Percentiles rank a stretch among this genome's conserved stretches.
These are phyloP conservation scores for Kodamaea alishanica DNA, from an alignment of 1,139 yeast genomes.

Conservation along the genomic window DNA sequence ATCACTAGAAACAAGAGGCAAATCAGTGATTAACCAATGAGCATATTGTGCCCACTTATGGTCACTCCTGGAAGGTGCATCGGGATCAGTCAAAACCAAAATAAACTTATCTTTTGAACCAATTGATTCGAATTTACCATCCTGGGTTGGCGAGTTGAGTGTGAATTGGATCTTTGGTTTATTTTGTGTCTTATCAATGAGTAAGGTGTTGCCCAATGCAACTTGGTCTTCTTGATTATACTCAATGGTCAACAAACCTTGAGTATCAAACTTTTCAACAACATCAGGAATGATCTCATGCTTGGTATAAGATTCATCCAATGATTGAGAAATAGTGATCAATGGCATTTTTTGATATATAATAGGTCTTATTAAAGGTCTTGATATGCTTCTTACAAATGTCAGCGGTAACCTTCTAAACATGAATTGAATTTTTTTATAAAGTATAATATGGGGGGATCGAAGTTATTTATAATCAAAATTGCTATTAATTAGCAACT, in stretches of 20 bases:
- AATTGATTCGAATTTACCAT: slow-evolving; percentile 37
- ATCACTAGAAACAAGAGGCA: slow-evolving; percentile 42
- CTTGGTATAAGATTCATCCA: slow-evolving; percentile 57
- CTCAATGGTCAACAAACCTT: slow-evolving; percentile 46
- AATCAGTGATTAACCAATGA: slow-evolving; percentile 70
- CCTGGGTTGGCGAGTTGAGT: slow-evolving; percentile 43
- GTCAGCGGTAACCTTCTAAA: slow-evolving; percentile 1
- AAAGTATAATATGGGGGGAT: no score
- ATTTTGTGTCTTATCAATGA: slow-evolving; percentile 61
- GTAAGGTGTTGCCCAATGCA: slow-evolving; percentile 73
- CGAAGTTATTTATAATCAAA: no score
- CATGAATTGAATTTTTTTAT: not conserved
- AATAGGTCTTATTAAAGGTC: slow-evolving; percentile 1
- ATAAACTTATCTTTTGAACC: slow-evolving; percentile 57
- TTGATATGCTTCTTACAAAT: not conserved
- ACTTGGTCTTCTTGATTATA: slow-evolving; percentile 58
- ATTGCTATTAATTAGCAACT: no score
- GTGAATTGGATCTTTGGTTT: slow-evolving; percentile 67
- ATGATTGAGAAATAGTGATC: slow-evolving; percentile 61
- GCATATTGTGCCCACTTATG: slow-evolving; percentile 86
- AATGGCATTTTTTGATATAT: slow-evolving; percentile 28
- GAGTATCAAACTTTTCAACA: slow-evolving; percentile 44
- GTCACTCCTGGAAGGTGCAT: slow-evolving; percentile 82
- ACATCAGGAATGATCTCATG: slow-evolving; percentile 65
- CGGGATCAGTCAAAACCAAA: slow-evolving; percentile 84